Percentiles rank a stretch among this genome's conserved stretches.
phyloP scores from a whole-genome alignment of 169 alveolate species.

The Babesia divergens region DNA sequence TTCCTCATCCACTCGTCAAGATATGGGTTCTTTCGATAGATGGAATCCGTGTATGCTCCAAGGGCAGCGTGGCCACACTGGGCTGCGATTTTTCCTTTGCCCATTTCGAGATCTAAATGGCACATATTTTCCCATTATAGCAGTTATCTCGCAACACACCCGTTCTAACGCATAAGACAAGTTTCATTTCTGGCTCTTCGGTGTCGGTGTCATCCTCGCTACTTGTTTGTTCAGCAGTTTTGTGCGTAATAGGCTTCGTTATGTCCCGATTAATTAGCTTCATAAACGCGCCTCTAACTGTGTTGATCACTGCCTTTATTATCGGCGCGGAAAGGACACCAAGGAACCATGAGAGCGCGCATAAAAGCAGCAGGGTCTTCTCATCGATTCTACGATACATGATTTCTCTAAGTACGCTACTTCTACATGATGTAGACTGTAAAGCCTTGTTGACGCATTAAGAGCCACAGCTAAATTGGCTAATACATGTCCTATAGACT shows the following conservation, averaged over 20 bases:
- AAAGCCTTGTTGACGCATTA: no score
- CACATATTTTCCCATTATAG: neutral
- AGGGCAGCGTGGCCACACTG: conserved; percentile 91
- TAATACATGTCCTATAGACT: no score
- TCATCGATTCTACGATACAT: neutral
- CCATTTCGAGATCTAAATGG: conserved; percentile 85
- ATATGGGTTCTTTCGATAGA: conserved; percentile 43
- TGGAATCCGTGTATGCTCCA: conserved; percentile 72
- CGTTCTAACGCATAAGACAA: conserved; percentile 64
- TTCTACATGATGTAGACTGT: no score
- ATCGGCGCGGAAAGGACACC: conserved; percentile 15
- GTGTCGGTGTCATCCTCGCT: neutral
- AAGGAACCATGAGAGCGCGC: conserved; percentile 1
- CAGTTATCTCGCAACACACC: conserved; percentile 5
- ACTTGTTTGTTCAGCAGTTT: neutral
- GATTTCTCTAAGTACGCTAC: no score
- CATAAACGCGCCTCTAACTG: neutral
- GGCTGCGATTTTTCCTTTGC: conserved; percentile 90
- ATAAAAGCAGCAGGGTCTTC: neutral
- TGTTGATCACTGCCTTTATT: neutral
- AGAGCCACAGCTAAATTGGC: no score
- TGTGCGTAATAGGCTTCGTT: neutral
- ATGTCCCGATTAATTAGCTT: neutral
- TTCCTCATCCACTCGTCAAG: conserved; percentile 39
- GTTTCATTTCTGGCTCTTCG: conserved; percentile 28